Conservation (phyloP, 2,329 filamentous ascomycete species). For the Emericellopsis atlantica region DNA sequence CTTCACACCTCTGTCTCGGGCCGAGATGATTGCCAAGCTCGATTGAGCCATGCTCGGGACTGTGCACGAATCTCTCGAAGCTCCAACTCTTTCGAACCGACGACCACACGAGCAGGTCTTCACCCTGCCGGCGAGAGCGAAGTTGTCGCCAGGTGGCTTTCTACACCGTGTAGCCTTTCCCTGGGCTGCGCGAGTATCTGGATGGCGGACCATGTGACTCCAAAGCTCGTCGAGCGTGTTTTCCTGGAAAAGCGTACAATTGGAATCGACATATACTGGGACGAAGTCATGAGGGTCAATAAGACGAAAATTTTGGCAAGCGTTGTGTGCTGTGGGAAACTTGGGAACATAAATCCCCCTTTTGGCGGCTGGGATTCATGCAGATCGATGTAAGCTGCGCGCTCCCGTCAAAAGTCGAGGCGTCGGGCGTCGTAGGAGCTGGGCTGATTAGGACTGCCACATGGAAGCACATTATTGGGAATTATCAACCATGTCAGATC, state of each 20-base stretch:
- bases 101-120: no score
- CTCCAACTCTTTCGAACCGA: no score
- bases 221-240: constrained; percentile 8
- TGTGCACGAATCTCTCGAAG: constrained; percentile 9
- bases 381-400: background rate
- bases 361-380: background rate
- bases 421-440: constrained; percentile 9
- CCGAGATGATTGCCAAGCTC: constrained; percentile 95
- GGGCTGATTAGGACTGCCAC: constrained; percentile 10
- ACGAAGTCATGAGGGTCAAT: no score
- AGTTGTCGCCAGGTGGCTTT: background rate
- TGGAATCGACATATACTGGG: background rate
- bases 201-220: constrained; percentile 14
- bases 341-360: background rate
- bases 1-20: constrained; percentile 80
- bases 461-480: constrained; percentile 22
- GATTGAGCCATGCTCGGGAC: constrained; percentile 51
- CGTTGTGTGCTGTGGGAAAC: background rate
- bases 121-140: no score
- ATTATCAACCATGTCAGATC: constrained; percentile 28
- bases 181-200: constrained; percentile 12
- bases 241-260: background rate
- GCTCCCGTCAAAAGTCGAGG: background rate
- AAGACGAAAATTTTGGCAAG: background rate
- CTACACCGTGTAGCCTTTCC: background rate